Evolutionary conservation across 176 grass and related monocot species (phyloP).

Genomic region (Raddia distichophylla): DNA sequence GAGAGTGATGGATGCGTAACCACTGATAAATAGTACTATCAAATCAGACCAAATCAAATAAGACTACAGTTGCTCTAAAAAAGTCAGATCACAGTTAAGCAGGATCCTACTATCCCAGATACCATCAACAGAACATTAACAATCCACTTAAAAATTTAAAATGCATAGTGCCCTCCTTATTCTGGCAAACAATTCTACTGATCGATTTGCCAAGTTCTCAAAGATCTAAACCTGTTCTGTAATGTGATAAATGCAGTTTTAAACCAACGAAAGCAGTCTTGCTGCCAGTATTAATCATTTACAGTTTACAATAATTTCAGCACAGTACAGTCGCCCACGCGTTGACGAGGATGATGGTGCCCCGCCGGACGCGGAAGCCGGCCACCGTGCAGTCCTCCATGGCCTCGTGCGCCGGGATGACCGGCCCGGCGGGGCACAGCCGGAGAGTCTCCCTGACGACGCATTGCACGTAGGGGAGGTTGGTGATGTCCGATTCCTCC

Average conservation of each 20-base stretch:
- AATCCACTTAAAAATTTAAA: neutral
- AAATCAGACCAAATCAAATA: no score
- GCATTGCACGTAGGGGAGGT: slow-evolving; percentile 57
- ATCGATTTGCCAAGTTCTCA: neutral
- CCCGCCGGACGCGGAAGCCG: slow-evolving; percentile 40
- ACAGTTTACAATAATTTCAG: neutral
- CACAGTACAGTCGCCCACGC: slow-evolving; percentile 41
- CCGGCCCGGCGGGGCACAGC: slow-evolving; percentile 42
- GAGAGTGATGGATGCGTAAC: no score
- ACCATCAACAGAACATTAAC: neutral
- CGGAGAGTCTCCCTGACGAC: slow-evolving; percentile 68
- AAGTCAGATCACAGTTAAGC: no score
- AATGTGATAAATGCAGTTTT: neutral
- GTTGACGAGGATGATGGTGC: slow-evolving; percentile 73
- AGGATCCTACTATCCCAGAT: no score
- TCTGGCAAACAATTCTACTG: neutral
- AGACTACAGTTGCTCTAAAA: no score
- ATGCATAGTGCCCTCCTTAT: neutral
- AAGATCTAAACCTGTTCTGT: neutral
- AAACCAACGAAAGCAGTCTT: neutral
- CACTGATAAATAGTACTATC: no score
- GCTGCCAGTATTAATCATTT: neutral
- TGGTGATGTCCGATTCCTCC: slow-evolving; percentile 48
- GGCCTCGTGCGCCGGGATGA: slow-evolving; percentile 69
- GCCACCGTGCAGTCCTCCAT: slow-evolving; percentile 54